Evolutionary conservation across 768 basidiomycete genomes (phyloP).

Genomic region (Cystobasidiopsis lactophilus): DNA sequence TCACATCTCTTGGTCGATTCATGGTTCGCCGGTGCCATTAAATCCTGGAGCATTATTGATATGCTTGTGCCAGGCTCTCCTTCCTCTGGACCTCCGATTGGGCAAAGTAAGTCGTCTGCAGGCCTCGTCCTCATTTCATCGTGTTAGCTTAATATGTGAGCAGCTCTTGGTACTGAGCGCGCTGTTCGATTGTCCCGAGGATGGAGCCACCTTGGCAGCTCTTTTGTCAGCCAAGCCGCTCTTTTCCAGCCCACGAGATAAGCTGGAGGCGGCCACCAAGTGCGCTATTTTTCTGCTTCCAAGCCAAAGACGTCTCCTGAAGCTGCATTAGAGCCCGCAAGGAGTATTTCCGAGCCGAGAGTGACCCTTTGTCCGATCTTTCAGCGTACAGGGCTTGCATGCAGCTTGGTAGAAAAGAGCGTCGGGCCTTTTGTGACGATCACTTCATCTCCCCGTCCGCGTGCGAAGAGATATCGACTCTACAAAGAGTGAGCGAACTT

Average conservation of each 20-base stretch:
- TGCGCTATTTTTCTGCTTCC: no score
- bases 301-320: no score
- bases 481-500: slow-evolving; percentile 54
- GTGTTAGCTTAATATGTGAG: no score
- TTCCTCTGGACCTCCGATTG: slow-evolving; percentile 71
- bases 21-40: no score
- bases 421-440: slow-evolving; percentile 30
- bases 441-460: slow-evolving; percentile 60
- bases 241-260: slow-evolving; percentile 60
- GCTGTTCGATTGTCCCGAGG: slow-evolving; percentile 61
- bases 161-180: slow-evolving; percentile 72
- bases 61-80: slow-evolving; percentile 49
- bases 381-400: no score
- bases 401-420: slow-evolving; percentile 4
- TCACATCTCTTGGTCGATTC: slow-evolving; percentile 69
- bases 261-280: slow-evolving; percentile 38
- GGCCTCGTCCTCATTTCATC: neutral
- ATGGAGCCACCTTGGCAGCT: slow-evolving; percentile 53
- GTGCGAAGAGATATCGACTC: slow-evolving; percentile 51
- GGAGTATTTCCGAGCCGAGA: no score
- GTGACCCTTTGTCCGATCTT: no score
- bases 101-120: slow-evolving; percentile 33
- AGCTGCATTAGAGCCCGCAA: no score
- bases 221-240: slow-evolving; percentile 62
- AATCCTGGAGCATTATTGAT: no score